Percentiles rank a stretch among this genome's conserved stretches.
Evolutionary conservation across 768 basidiomycete species (phyloP).

Genomic region (Pisolithus sp.): DNA sequence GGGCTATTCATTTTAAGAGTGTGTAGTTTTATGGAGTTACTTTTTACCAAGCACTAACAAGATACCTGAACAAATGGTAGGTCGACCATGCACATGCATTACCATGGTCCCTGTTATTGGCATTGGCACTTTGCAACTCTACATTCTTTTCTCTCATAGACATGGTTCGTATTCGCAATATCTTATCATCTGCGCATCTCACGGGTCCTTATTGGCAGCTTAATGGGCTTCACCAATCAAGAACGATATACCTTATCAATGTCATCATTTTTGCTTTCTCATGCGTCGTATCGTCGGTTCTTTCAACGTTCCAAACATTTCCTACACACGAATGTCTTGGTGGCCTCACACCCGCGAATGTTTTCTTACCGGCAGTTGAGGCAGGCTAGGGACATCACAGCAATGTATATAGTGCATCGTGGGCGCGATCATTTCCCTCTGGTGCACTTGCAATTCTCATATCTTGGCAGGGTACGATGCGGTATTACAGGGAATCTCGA

Average conservation of each 20-base stretch:
- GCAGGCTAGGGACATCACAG: constrained; percentile 11
- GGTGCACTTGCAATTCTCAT: background rate
- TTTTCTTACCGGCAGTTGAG: constrained; percentile 12
- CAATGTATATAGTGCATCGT: constrained; percentile 20
- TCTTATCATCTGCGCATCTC: background rate
- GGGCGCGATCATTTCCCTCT: constrained; percentile 6
- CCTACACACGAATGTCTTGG: constrained; percentile 2
- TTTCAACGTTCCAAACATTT: constrained; percentile 9
- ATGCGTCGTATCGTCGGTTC: constrained; percentile 9
- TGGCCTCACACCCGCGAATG: constrained; percentile 8
- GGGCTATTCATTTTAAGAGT: constrained; percentile 29
- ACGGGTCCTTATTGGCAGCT: constrained; percentile 10
- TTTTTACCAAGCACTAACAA: background rate
- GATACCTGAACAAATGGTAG: constrained; percentile 8
- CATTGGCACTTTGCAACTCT: constrained; percentile 16
- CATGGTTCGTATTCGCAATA: constrained; percentile 13
- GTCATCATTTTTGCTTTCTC: constrained; percentile 20
- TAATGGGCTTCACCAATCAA: constrained; percentile 14
- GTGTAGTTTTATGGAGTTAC: constrained; percentile 1
- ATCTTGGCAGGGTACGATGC: constrained; percentile 25
- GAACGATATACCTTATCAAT: constrained; percentile 17
- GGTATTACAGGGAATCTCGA: constrained; percentile 19
- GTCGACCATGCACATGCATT: constrained; percentile 2
- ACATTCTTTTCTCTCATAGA: constrained; percentile 18
- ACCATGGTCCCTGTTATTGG: constrained; percentile 10